A percentile compares a stretch with the other conserved stretches of the same genome.
Conservation (phyloP, 2,329 filamentous ascomycete genomes). For the Chrysosporium keratinophilum region DNA sequence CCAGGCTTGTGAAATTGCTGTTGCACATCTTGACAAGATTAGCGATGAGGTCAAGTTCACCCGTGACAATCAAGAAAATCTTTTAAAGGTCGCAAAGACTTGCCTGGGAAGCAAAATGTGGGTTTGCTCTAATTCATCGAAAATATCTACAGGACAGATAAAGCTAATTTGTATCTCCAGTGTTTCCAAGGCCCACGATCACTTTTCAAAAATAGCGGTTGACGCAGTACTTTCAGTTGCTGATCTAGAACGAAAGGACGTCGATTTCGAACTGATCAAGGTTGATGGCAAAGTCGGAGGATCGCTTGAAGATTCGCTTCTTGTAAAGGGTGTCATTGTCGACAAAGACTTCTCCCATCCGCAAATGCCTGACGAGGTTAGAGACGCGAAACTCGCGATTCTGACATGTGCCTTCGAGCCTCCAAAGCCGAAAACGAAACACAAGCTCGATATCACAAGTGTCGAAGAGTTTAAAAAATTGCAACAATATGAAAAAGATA, state of each 20-base stretch:
- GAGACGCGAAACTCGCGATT: slow-evolving; percentile 93
- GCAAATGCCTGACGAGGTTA: slow-evolving; percentile 94
- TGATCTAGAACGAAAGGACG: slow-evolving; percentile 89
- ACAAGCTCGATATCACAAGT: slow-evolving; percentile 93
- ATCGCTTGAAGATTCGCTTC: slow-evolving; percentile 78
- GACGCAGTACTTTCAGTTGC: slow-evolving; percentile 95
- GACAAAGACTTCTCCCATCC: slow-evolving; percentile 99
- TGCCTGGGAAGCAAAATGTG: slow-evolving; percentile 92
- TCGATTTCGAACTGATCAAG: slow-evolving; percentile 98
- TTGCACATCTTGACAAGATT: slow-evolving; percentile 83
- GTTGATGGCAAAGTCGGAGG: slow-evolving; percentile 97
- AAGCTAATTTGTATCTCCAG: slow-evolving; percentile 22
- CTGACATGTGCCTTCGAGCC: slow-evolving; percentile 97
- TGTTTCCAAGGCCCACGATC: slow-evolving; percentile 95
- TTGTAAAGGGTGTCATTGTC: slow-evolving; percentile 95
- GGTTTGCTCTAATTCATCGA: slow-evolving; percentile 11
- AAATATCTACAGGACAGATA: neutral
- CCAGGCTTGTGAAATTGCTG: slow-evolving; percentile 91
- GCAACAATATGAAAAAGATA: slow-evolving; percentile 88
- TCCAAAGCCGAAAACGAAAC: slow-evolving; percentile 98
- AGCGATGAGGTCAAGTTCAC: slow-evolving; percentile 84
- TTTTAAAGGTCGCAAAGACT: slow-evolving; percentile 90
- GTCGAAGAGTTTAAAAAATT: slow-evolving; percentile 98
- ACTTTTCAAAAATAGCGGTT: slow-evolving; percentile 94
- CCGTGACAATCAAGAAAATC: slow-evolving; percentile 67